A percentile compares a stretch with the other conserved stretches of the same genome.
Conservation (phyloP, 2,329 filamentous ascomycete genomes). For the Helotiales sp. region DNA sequence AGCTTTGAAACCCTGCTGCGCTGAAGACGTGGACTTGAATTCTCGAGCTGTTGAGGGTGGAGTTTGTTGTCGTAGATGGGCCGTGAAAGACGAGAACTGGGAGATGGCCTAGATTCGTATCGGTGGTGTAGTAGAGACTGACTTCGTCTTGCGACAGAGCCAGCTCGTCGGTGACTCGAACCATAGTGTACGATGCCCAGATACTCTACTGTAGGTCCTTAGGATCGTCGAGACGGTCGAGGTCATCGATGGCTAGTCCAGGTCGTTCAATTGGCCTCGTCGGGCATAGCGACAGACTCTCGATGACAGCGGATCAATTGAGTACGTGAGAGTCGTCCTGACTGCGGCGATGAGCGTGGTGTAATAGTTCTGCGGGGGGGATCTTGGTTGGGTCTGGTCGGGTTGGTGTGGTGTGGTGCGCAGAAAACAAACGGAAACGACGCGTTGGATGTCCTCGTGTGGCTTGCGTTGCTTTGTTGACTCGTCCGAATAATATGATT, state of each 20-base stretch:
- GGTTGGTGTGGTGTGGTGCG: slow-evolving; percentile 2
- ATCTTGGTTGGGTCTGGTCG: slow-evolving; percentile 28
- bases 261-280: slow-evolving; percentile 37
- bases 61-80: slow-evolving; percentile 85
- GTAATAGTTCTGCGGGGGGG: slow-evolving; percentile 5
- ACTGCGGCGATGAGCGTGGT: slow-evolving; percentile 11
- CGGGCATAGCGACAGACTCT: slow-evolving; percentile 34
- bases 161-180: slow-evolving; percentile 79
- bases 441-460: not conserved
- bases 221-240: slow-evolving; percentile 10
- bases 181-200: slow-evolving; percentile 62
- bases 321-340: slow-evolving; percentile 3
- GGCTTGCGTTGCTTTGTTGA: slow-evolving; percentile 3
- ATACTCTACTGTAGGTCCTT: not conserved
- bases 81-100: slow-evolving; percentile 92
- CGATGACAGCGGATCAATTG: slow-evolving; percentile 24
- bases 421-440: slow-evolving; percentile 14
- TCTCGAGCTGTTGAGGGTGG: slow-evolving; percentile 84
- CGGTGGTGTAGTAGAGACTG: slow-evolving; percentile 86
- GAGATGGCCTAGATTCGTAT: slow-evolving; percentile 80
- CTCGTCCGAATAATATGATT: not conserved
- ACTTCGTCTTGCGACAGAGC: slow-evolving; percentile 80
- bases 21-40: slow-evolving; percentile 94
- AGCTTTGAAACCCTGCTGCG: slow-evolving; percentile 86
- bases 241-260: slow-evolving; percentile 27